Evolutionary conservation across 2,329 filamentous ascomycete genomes (phyloP), one percentile per base, ranked within the genome.

Genomic region (Pyricularia pennisetigena): DNA sequence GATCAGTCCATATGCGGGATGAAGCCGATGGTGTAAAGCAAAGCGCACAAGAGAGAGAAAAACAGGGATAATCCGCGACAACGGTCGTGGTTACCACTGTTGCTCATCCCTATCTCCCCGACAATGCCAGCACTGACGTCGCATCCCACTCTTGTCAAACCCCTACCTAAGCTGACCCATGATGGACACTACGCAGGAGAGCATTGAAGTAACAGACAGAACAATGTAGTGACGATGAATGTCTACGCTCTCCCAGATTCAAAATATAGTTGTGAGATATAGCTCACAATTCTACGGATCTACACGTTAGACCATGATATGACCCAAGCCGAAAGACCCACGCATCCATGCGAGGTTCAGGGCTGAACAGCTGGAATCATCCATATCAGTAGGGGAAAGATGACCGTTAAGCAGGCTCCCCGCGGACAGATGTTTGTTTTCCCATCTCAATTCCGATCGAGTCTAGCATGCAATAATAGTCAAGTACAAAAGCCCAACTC

Each of bases 1-100:
- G 82, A 72, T 82, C 73, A 1, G 70, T 73, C 7, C 64, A 72
- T 62, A 54, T 9, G 8, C 67, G 54, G 32, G 9, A 54, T 28
- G 59, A 62, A 28, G 59, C 26, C 2, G 20, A 4, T 26, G 4
- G 6, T 20, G 26, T 20, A 28, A 20, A 62, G 24, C 23, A 20
- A 28, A 26, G 20, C 6, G 10, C 26, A 8, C 24, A 20, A 62
- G 24, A 29, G 24, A 28, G 9, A 5, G 5, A 8, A 4, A 10
- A 4, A 10, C 12, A 54, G 41, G 7, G 7, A 9, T 54, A n/a
- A 12, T n/a, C n/a, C n/a, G 5, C 20, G 41, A n/a, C 41, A n/a
- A 20, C 16, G 41, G 20, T 54, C 32, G 20, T 54, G n/a, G 5
- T 54, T 8, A 54, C 41, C 41, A n/a, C 20, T n/a, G 6, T 12